Evolutionary conservation across 768 basidiomycete species (phyloP).

Genomic region (Rhizopogon rudus): DNA sequence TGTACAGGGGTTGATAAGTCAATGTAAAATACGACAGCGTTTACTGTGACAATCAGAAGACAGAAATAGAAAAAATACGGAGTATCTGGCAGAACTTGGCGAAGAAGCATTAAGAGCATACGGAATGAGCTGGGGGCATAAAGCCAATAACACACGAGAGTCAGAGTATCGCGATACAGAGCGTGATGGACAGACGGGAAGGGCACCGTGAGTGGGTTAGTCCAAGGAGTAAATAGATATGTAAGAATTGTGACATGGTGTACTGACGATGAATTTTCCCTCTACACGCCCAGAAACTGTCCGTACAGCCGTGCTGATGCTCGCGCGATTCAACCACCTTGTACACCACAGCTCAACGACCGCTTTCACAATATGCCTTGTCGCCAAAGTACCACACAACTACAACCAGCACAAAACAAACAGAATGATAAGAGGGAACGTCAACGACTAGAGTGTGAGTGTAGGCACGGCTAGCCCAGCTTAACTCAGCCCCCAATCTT

Average conservation of each 20-base stretch:
- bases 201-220: slow-evolving; percentile 12
- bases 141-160: slow-evolving; percentile 4
- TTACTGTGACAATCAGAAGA: slow-evolving; percentile 7
- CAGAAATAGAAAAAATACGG: neutral
- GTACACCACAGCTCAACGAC: neutral
- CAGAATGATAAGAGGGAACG: slow-evolving; percentile 18
- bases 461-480: slow-evolving; percentile 20
- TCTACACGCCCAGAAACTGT: slow-evolving; percentile 16
- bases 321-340: slow-evolving; percentile 10
- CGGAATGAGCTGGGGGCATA: slow-evolving; percentile 3
- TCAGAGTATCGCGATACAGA: slow-evolving; percentile 1
- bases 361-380: neutral
- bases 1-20: slow-evolving; percentile 5
- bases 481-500: slow-evolving; percentile 45
- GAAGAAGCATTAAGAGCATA: neutral
- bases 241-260: slow-evolving; percentile 19
- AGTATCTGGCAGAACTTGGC: neutral
- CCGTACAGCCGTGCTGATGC: slow-evolving; percentile 14
- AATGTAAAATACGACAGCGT: slow-evolving; percentile 5
- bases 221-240: slow-evolving; percentile 30
- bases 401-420: slow-evolving; percentile 19
- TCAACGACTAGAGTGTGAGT: slow-evolving; percentile 23
- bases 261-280: slow-evolving; percentile 14
- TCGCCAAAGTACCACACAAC: slow-evolving; percentile 2
- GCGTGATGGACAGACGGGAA: slow-evolving; percentile 8